Evolutionary conservation across 305 asterid species (phyloP), one percentile per base, ranked within the genome.

Genomic region (Fraxinus greggii): DNA sequence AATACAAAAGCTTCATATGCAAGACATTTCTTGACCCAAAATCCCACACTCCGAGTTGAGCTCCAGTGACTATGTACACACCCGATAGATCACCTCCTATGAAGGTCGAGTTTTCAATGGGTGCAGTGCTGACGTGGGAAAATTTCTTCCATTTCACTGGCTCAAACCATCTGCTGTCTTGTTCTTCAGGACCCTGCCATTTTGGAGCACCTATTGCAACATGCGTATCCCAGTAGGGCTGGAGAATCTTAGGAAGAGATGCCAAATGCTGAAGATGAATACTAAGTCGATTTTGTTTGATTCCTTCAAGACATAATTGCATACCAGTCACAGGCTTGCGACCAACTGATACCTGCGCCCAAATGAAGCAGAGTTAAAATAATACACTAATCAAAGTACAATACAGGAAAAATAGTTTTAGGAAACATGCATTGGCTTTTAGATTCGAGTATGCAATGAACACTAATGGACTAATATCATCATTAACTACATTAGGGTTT

Each of bases 151-250:
- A 94, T 72, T 93, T 92, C 80, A 94, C 92, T 0, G 95, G 92
- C 86, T 92, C 97, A 38, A 94, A 93, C 97, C 97, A 94, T 77
- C 97, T 67, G 86, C 95, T 93, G 87, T 92, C 97, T 86, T 92
- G 98, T 80, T 94, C 97, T 83, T 94, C 98, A 0, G 97, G 95
- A 3, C 95, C 98, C 84, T 90, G 97, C 98, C 98, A 92, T 84
- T 89, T 94, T 7, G 97, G 97, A 75, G 97, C 95, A 67, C 97
- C 98, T 8, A 94, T 92, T 8, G 95, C 93, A 26, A 94, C 76
- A 17, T 92, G 93, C 0, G 91, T 21, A 83, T 92, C 97, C 98
- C 98, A 94, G 78, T 89, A 88, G 2, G 97, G 95, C 83, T 86
- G 93, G 59, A 94, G 93, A 85, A 94, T 88, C 92, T 89, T 92